Percentiles rank a stretch among this genome's conserved stretches.
Conservation (phyloP, 495 filamentous ascomycete species). For the Clavariopsis aquatica region DNA sequence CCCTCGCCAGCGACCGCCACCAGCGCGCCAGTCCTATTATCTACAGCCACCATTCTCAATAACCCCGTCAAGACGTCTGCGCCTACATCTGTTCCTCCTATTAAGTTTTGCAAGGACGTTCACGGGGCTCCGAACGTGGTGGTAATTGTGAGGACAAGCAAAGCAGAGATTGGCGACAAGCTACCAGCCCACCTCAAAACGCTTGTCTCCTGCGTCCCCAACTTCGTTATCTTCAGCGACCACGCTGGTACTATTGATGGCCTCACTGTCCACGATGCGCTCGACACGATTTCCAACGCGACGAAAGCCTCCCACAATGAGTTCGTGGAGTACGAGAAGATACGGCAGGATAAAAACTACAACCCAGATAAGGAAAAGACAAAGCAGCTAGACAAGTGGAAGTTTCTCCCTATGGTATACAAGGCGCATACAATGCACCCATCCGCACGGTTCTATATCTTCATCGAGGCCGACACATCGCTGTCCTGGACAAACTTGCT, state of each 20-base stretch:
- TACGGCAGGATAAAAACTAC: conserved; percentile 47
- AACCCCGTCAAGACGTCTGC: neutral
- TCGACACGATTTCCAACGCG: conserved; percentile 47
- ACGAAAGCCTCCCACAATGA: conserved; percentile 48
- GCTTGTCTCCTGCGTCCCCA: conserved; percentile 55
- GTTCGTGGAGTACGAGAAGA: conserved; percentile 57
- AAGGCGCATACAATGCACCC: conserved; percentile 49
- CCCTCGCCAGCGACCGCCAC: too few species aligned
- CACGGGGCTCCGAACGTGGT: conserved; percentile 40
- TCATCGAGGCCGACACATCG: conserved; percentile 71
- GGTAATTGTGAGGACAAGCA: conserved; percentile 45
- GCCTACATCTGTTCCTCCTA: neutral
- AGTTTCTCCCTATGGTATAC: conserved; percentile 59
- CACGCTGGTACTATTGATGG: conserved; percentile 53
- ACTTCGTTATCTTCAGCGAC: conserved; percentile 60
- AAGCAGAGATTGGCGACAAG: conserved; percentile 42
- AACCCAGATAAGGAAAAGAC: conserved; percentile 50
- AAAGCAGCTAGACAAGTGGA: conserved; percentile 64
- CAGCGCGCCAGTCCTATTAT: neutral
- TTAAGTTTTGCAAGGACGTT: conserved; percentile 17
- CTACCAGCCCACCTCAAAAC: conserved; percentile 52
- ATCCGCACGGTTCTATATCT: conserved; percentile 65
- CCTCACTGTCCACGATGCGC: conserved; percentile 53
- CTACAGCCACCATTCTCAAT: neutral
- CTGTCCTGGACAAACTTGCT: conserved; percentile 63